phyloP scores from a whole-genome alignment of 495 filamentous ascomycete genomes.

The Chlorociboria aeruginascens region DNA sequence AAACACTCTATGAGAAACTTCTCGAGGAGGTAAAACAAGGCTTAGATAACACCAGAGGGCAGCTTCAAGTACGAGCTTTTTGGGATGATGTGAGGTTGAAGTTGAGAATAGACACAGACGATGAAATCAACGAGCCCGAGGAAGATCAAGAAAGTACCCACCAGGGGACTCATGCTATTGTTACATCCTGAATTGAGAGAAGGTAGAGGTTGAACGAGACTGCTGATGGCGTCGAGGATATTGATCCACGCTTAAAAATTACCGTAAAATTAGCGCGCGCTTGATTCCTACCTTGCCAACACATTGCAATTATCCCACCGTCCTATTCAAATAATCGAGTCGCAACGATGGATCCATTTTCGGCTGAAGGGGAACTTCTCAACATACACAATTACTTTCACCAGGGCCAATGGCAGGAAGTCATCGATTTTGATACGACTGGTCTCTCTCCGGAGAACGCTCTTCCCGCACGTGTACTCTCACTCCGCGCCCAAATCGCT shows the following conservation, averaged over 20 bases:
- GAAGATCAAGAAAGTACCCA: no score
- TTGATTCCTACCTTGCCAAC: background rate
- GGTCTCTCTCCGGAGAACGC: conserved; percentile 65
- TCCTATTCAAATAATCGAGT: background rate
- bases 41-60: background rate
- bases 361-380: conserved; percentile 87
- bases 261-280: background rate
- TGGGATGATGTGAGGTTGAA: conserved; percentile 12
- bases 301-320: background rate
- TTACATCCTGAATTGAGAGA: no score
- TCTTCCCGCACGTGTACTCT: conserved; percentile 65
- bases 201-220: background rate
- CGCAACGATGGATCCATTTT: conserved; percentile 79
- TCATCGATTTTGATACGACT: conserved; percentile 68
- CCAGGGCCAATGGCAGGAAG: conserved; percentile 75
- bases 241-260: background rate
- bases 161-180: no score
- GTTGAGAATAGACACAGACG: background rate
- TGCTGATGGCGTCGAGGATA: background rate
- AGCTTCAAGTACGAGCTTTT: conserved; percentile 5
- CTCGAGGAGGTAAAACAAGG: conserved; percentile 2
- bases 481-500: conserved; percentile 71
- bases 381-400: conserved; percentile 94
- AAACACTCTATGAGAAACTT: conserved; percentile 6
- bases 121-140: background rate